Percentiles rank a stretch among this genome's conserved stretches.
Evolutionary conservation across 83 land plant genomes (phyloP).

Genomic region (Diphasiastrum complanatum): DNA sequence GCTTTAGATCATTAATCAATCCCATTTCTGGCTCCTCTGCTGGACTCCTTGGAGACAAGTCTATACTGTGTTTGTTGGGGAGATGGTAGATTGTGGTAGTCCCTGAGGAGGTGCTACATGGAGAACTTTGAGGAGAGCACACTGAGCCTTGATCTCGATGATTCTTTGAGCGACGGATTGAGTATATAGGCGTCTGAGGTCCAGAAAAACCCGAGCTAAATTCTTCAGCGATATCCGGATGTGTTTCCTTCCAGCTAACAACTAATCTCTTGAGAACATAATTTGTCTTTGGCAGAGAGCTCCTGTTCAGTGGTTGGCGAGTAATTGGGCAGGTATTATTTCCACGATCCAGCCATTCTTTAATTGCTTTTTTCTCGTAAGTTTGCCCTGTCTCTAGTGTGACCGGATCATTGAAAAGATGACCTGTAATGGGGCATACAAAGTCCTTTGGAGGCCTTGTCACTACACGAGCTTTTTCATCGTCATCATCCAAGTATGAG

Average conservation of each 20-base stretch:
- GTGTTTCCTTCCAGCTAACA: constrained; percentile 40
- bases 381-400: constrained; percentile 60
- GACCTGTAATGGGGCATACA: constrained; percentile 47
- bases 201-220: not conserved
- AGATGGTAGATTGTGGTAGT: not conserved
- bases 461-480: too few relatives aligned
- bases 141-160: constrained; percentile 12
- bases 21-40: constrained; percentile 11
- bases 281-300: constrained; percentile 32
- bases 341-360: constrained; percentile 43
- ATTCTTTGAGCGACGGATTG: constrained; percentile 22
- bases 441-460: constrained; percentile 41
- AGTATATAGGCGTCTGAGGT: not conserved
- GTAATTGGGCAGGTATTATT: constrained; percentile 49
- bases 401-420: constrained; percentile 47
- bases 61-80: constrained; percentile 1
- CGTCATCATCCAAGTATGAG: too few relatives aligned
- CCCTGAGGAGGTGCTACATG: not conserved
- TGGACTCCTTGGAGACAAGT: not conserved
- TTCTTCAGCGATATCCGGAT: constrained; percentile 29
- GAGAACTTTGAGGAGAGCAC: not conserved
- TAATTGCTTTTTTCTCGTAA: constrained; percentile 43
- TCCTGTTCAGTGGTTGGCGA: constrained; percentile 20
- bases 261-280: constrained; percentile 43
- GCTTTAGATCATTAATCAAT: constrained; percentile 39